A percentile compares a stretch with the other conserved stretches of the same genome.
Evolutionary conservation across 2,329 filamentous ascomycete species (phyloP).

Genomic region (Neofusicoccum parvum): DNA sequence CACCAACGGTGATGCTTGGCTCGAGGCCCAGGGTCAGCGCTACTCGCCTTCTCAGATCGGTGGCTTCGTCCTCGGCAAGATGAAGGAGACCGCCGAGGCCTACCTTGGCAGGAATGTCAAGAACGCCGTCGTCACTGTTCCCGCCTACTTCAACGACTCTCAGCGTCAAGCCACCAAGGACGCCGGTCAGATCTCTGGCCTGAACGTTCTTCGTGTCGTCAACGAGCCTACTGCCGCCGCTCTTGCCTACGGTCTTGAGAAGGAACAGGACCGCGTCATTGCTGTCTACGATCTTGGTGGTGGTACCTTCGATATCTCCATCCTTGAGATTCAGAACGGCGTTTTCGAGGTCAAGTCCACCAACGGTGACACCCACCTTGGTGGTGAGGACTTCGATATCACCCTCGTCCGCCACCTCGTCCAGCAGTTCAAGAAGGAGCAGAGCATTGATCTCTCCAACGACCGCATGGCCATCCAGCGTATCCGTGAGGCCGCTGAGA

Average conservation of each 20-base stretch:
- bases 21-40: slow-evolving; percentile 88
- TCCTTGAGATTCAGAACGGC: slow-evolving; percentile 95
- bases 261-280: slow-evolving; percentile 85
- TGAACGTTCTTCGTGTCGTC: slow-evolving; percentile 95
- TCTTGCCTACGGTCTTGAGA: slow-evolving; percentile 93
- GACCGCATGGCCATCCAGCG: slow-evolving; percentile 99
- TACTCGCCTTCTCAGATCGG: slow-evolving; percentile 98
- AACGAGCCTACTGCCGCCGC: slow-evolving; percentile 98
- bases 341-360: slow-evolving; percentile 99
- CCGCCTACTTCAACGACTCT: slow-evolving; percentile 98
- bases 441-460: slow-evolving; percentile 81
- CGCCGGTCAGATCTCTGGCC: slow-evolving; percentile 91
- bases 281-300: slow-evolving; percentile 97
- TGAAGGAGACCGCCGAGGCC: slow-evolving; percentile 97
- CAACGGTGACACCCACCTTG: slow-evolving; percentile 97
- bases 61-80: slow-evolving; percentile 95
- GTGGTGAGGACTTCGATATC: slow-evolving; percentile 98
- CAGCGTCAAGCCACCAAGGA: slow-evolving; percentile 99
- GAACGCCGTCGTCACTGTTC: slow-evolving; percentile 96
- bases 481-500: slow-evolving; percentile 98
- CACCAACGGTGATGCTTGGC: slow-evolving; percentile 95
- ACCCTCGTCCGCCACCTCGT: slow-evolving; percentile 91
- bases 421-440: slow-evolving; percentile 94
- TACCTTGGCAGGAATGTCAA: slow-evolving; percentile 89
- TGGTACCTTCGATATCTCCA: slow-evolving; percentile 98